Percentiles rank a stretch among this genome's conserved stretches.
These are phyloP conservation scores for Podosphaera leucotricha DNA, from an alignment of 2,329 filamentous ascomycete genomes.

Conservation along the genomic window DNA sequence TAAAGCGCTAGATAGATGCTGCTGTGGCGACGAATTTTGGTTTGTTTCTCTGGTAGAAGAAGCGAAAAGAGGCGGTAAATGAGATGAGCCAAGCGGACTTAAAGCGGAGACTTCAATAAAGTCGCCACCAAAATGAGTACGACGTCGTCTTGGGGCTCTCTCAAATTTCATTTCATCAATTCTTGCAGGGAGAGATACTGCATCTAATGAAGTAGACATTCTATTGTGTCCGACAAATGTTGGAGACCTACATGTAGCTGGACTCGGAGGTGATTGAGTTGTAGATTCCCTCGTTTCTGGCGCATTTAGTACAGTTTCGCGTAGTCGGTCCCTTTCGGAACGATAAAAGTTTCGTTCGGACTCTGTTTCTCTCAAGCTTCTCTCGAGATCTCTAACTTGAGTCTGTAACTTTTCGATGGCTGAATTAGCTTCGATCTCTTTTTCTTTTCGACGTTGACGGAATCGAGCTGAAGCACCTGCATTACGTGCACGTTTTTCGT, in stretches of 20 bases:
- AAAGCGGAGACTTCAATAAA: slow-evolving; percentile 4
- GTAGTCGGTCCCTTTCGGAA: slow-evolving; percentile 46
- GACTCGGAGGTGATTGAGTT: slow-evolving; percentile 28
- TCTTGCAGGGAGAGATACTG: slow-evolving; percentile 5
- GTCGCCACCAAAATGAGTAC: slow-evolving; percentile 13
- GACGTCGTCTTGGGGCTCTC: slow-evolving; percentile 13
- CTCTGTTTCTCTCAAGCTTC: slow-evolving; percentile 26
- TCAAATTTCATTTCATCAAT: slow-evolving; percentile 8
- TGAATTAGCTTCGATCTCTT: slow-evolving; percentile 47
- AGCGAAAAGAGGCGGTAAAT: neutral
- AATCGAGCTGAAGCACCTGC: slow-evolving; percentile 70
- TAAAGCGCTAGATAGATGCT: too few relatives aligned
- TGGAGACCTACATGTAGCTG: slow-evolving; percentile 9
- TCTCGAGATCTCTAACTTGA: slow-evolving; percentile 40
- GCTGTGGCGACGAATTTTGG: neutral
- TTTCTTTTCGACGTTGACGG: slow-evolving; percentile 58
- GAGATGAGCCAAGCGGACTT: neutral
- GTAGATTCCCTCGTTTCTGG: slow-evolving; percentile 30
- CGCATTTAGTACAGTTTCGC: slow-evolving; percentile 37
- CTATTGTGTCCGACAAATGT: neutral
- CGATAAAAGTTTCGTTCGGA: slow-evolving; percentile 52
- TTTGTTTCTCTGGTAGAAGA: neutral
- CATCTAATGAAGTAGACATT: slow-evolving; percentile 5
- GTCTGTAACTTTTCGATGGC: slow-evolving; percentile 50
- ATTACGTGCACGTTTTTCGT: slow-evolving; percentile 69